A percentile compares a stretch with the other conserved stretches of the same genome.
These are phyloP conservation scores for Iberis amara DNA, from an alignment of 441 rosid genomes.

Conservation along the genomic window DNA sequence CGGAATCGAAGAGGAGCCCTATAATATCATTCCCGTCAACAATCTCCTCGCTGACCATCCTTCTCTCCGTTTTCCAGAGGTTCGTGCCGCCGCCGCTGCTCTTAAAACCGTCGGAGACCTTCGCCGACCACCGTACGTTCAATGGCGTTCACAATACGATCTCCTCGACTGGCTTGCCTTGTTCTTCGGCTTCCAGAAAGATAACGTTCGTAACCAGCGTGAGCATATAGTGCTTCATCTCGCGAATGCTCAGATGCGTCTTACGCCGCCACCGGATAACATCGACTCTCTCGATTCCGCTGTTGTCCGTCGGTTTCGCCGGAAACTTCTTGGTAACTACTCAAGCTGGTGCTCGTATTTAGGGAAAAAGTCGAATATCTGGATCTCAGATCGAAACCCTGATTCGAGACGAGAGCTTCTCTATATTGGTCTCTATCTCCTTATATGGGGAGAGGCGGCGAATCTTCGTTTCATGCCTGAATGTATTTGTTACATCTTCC, in stretches of 20 bases:
- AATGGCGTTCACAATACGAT: conserved; percentile 68
- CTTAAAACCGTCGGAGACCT: conserved; percentile 68
- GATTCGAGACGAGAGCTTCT: conserved; percentile 75
- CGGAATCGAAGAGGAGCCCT: conserved; percentile 42
- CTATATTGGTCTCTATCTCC: conserved; percentile 63
- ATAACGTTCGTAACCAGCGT: conserved; percentile 73
- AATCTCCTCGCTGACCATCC: conserved; percentile 88
- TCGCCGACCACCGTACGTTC: conserved; percentile 55
- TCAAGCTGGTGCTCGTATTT: conserved; percentile 75
- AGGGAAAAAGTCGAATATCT: conserved; percentile 68
- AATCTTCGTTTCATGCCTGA: conserved; percentile 85
- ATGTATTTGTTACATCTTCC: conserved; percentile 74
- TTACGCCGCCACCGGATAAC: conserved; percentile 76
- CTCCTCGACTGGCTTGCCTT: conserved; percentile 71
- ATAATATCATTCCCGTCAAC: conserved; percentile 74
- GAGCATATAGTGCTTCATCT: conserved; percentile 84
- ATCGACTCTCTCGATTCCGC: conserved; percentile 62
- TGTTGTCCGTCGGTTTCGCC: conserved; percentile 65
- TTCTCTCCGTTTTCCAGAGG: conserved; percentile 72
- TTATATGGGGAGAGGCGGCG: conserved; percentile 87
- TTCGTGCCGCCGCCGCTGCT: conserved; percentile 76
- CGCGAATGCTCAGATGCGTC: conserved; percentile 93
- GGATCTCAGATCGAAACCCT: conserved; percentile 74
- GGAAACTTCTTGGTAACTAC: conserved; percentile 64
- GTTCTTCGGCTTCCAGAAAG: conserved; percentile 71